Conservation (phyloP, 2,329 filamentous ascomycete species). For the Cladophialophora yegresii region DNA sequence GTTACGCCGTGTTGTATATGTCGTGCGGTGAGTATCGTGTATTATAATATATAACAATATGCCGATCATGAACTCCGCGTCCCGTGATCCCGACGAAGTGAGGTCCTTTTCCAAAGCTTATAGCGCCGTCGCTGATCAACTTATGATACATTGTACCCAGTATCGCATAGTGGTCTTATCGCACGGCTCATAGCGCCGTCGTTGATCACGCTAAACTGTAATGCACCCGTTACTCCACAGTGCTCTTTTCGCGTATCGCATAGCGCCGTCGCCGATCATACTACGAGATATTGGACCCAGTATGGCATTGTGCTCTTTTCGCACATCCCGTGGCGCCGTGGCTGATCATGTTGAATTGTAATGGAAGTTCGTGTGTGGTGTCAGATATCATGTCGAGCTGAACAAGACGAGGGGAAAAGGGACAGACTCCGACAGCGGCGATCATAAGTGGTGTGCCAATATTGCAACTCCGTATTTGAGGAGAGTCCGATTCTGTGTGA, state of each 20-base stretch:
- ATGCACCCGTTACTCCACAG: too few relatives aligned
- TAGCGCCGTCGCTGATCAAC: neutral
- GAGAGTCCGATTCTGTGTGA: neutral
- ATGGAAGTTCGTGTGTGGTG: neutral
- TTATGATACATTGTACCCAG: neutral
- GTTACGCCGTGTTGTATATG: too few relatives aligned
- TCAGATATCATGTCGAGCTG: neutral
- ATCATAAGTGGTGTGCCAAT: neutral
- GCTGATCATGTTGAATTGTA: neutral
- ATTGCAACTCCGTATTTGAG: neutral
- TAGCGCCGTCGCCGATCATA: neutral
- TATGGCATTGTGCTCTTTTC: neutral
- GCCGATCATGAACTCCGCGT: neutral
- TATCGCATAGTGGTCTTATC: neutral
- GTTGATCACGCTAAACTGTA: neutral
- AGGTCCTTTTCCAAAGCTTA: neutral
- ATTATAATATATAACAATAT: neutral
- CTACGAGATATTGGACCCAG: neutral
- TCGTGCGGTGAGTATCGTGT: neutral
- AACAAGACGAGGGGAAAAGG: neutral
- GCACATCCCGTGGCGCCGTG: neutral
- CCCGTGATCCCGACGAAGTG: neutral
- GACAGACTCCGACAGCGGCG: neutral
- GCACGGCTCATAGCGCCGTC: neutral
- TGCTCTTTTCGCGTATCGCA: too few relatives aligned